Base-by-base conservation (phyloP, 2,329 filamentous ascomycete genomes). In the Rutstroemia sp. region DNA sequence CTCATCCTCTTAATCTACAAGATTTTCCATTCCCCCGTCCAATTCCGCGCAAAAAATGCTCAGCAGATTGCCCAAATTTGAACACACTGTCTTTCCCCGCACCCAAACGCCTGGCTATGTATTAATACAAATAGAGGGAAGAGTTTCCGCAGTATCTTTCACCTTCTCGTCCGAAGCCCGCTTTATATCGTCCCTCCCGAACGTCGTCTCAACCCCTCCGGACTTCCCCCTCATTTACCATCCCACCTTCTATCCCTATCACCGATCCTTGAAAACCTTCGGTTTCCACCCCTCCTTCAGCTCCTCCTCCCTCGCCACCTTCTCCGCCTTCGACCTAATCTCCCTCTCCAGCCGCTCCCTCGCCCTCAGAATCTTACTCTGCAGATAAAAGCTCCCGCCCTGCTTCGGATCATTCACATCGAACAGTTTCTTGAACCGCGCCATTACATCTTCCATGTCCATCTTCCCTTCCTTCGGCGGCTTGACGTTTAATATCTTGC, bases 351-450 rank as follows among this genome's bases (percentile, higher is more conserved):
- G 87, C 62, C 94, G 79, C 75, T 99, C 92, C 67, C 92, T 83
- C 57, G 94, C 94, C 60, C 94, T 80, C 65, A 97, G 75, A 55
- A 99, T 84, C 76, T 99, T 99, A 79, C 92, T 97, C 75, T 99
- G 94, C 49, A 99, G 79, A 73, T 99, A 99, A 74, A 99, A 99
- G 68, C 91, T 96, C 53, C 94, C 94, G 38, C 94, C 94, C 69
- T 96, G 96, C 73, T 95, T 80, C 10, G 94, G 92, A 63, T 99
- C 89, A 75, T 99, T 99, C 65, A 83, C 77, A 73, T 99, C 94
- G 71, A 96, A 99, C 48, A 99, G 76, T 62, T 87, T 84, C 82
- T 97, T 97, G 79, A 97, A 99, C 54, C 91, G 81, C 65, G 87
- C 84, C 73, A 88, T 86, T 55, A 96, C 84, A 63, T 87, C 80